phyloP scores from a whole-genome alignment of 139 green algal species.

The Coelastrella sp. region DNA sequence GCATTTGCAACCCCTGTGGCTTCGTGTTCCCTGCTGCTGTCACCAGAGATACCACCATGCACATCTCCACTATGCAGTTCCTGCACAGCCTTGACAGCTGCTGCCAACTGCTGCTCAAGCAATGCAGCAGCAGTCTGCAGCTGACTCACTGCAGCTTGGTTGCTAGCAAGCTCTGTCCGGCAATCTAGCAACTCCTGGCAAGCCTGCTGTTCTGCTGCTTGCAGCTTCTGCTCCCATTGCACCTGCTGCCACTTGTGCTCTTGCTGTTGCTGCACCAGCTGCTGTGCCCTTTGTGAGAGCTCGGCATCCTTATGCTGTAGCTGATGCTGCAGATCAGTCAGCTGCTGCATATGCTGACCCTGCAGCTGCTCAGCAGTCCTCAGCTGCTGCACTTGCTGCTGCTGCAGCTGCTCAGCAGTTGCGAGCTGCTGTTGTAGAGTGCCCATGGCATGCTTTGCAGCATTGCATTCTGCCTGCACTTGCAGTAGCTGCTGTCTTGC shows the following conservation, averaged over 20 bases:
- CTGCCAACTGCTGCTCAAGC: constrained; percentile 13
- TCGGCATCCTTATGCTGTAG: constrained; percentile 4
- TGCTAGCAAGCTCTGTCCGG: constrained; percentile 1
- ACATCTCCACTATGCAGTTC: background rate
- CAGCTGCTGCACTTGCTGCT: background rate
- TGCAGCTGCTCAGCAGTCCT: background rate
- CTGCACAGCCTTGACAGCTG: background rate
- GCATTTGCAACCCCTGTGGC: background rate
- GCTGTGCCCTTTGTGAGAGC: background rate
- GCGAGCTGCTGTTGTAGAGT: constrained; percentile 4
- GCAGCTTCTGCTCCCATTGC: background rate
- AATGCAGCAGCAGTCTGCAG: constrained; percentile 10
- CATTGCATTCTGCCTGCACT: background rate
- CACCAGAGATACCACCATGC: background rate
- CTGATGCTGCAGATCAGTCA: background rate
- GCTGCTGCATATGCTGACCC: background rate
- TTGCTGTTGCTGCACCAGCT: constrained; percentile 41
- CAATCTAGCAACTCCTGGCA: background rate
- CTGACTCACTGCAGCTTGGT: background rate
- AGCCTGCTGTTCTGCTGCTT: background rate
- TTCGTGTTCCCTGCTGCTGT: background rate
- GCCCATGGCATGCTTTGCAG: background rate
- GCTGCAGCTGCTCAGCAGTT: background rate
- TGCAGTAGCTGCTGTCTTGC: constrained; percentile 14
- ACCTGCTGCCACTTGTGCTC: constrained; percentile 10